These are phyloP conservation scores for Fusarium buharicum DNA, from an alignment of 2,329 filamentous ascomycete species.

Conservation along the genomic window DNA sequence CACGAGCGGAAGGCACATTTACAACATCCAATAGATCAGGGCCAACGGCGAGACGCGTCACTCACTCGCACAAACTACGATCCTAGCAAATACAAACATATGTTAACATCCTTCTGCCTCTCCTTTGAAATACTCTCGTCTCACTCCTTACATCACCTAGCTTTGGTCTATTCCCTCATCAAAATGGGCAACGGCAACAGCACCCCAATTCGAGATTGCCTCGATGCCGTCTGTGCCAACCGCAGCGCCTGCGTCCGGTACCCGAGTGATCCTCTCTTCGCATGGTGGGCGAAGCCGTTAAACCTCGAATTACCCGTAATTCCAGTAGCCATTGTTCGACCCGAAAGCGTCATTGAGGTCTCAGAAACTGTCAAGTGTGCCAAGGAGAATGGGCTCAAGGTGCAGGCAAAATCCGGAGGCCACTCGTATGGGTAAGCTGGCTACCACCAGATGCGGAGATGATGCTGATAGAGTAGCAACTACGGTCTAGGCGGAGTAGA, in stretches of 20 bases:
- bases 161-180: background rate
- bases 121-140: too few species aligned
- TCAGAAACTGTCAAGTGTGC: slow-evolving; percentile 69
- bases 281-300: slow-evolving; percentile 62
- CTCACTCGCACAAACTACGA: too few species aligned
- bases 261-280: slow-evolving; percentile 55
- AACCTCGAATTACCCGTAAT: slow-evolving; percentile 62
- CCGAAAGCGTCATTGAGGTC: slow-evolving; percentile 63
- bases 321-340: slow-evolving; percentile 67
- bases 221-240: slow-evolving; percentile 58
- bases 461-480: slow-evolving; percentile 45
- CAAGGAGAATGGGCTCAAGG: slow-evolving; percentile 58
- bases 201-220: slow-evolving; percentile 56
- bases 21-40: too few species aligned
- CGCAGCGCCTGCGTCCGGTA: slow-evolving; percentile 60
- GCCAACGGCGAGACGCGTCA: too few species aligned
- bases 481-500: slow-evolving; percentile 61
- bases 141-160: too few species aligned
- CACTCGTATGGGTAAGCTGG: slow-evolving; percentile 69
- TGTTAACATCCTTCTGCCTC: too few species aligned
- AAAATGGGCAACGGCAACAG: slow-evolving; percentile 58
- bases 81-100: too few species aligned
- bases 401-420: slow-evolving; percentile 71
- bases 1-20: too few species aligned
- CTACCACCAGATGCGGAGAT: rapidly evolving